Evolutionary conservation across 2,329 filamentous ascomycete species (phyloP).

Genomic region (Xylariomycetidae sp.): DNA sequence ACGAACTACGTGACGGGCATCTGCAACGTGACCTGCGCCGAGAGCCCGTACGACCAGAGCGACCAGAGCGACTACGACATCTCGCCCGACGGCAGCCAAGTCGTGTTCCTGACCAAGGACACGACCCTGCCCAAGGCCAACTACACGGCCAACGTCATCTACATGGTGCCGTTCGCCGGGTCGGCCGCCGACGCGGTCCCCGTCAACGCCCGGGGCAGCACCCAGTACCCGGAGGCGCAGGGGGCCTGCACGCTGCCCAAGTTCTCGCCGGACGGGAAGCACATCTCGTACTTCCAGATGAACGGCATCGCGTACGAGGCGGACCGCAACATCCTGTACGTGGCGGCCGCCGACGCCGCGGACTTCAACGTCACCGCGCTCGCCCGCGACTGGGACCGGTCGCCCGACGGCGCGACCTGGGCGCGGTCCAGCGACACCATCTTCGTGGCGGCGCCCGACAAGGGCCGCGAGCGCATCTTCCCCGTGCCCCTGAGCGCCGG

Average conservation of each 20-base stretch:
- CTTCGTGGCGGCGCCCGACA: slow-evolving; percentile 25
- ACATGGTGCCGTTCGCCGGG: slow-evolving; percentile 28
- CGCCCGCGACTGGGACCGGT: slow-evolving; percentile 26
- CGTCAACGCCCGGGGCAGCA: slow-evolving; percentile 27
- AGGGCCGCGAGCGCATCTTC: slow-evolving; percentile 26
- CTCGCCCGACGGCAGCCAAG: slow-evolving; percentile 33
- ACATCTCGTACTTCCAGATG: slow-evolving; percentile 57
- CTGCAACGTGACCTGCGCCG: slow-evolving; percentile 26
- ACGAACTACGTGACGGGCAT: slow-evolving; percentile 31
- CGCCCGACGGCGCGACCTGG: slow-evolving; percentile 22
- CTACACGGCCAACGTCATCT: slow-evolving; percentile 37
- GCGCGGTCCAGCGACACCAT: slow-evolving; percentile 22
- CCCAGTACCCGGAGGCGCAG: slow-evolving; percentile 24
- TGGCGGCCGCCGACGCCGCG: slow-evolving; percentile 40
- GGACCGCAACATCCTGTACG: slow-evolving; percentile 28
- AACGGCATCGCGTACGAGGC: slow-evolving; percentile 52
- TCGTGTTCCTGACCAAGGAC: slow-evolving; percentile 53
- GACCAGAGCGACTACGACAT: slow-evolving; percentile 57
- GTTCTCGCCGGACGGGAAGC: slow-evolving; percentile 53
- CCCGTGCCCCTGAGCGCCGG: slow-evolving; percentile 23
- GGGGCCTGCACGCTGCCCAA: slow-evolving; percentile 29
- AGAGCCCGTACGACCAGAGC: slow-evolving; percentile 45
- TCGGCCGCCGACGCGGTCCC: slow-evolving; percentile 23
- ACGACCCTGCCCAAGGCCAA: slow-evolving; percentile 48
- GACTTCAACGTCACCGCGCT: slow-evolving; percentile 32